Evolutionary conservation across 495 filamentous ascomycete genomes (phyloP), one percentile per base, ranked within the genome.

Genomic region (Tuber brumale): DNA sequence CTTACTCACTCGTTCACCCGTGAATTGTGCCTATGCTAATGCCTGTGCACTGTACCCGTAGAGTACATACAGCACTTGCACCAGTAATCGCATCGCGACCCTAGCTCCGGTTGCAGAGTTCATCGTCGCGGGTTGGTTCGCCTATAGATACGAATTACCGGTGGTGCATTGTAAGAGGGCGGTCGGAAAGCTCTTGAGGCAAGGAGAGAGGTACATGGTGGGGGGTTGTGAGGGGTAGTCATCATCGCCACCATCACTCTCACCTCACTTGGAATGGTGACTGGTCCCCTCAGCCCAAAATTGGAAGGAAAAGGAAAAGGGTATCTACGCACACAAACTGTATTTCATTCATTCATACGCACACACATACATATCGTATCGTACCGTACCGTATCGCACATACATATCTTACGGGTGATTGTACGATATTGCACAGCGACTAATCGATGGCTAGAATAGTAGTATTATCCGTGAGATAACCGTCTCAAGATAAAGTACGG

Each of bases 401-500:
- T 31, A 31, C 57, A 66, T 66, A 27, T 27, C 57, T 12, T 31
- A 66, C 57, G 57, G 8, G 57, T 66, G 57, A 18, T 66, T 16
- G 57, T 31, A 31, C 0, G 57, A 66, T 66, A n/a, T 66, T 31
- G 57, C 10, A 66, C 57, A 66, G 57, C 57, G 57, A 18, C 0
- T 31, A 16, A 18, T 66, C 57, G 57, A 66, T 31, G 23, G 3
- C 57, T 12, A 31, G 57, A 66, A 14, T n/a, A 66, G 57, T n/a
- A 66, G 31, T 18, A 66, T 66, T 66, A 66, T 31, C 57, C 57
- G 12, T 18, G 27, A 66, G 57, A 66, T 66, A 66, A 6, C 57
- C 57, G 57, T 66, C 57, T 66, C 57, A 31, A 66, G 57, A 66
- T 66, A 66, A 31, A 66, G n/a, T n/a, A n/a, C n/a, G n/a, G n/a